Evolutionary conservation across 768 basidiomycete genomes (phyloP).

Genomic region (Rhizopogon salebrosus): DNA sequence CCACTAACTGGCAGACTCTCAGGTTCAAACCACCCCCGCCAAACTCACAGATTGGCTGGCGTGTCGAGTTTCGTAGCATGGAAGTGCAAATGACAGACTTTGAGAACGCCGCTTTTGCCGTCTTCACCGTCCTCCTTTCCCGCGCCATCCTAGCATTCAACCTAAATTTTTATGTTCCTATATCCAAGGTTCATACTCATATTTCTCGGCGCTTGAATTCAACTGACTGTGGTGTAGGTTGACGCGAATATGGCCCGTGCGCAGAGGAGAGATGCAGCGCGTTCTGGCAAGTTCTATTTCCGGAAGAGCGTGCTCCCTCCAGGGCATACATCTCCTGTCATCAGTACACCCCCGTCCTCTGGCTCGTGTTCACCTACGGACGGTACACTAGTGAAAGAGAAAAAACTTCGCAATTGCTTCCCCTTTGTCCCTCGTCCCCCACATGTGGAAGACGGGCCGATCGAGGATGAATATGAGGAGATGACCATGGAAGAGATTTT

Average conservation of each 20-base stretch:
- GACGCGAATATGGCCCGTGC: constrained; percentile 95
- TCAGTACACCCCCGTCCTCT: constrained; percentile 44
- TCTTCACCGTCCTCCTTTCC: constrained; percentile 92
- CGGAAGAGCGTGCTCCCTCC: constrained; percentile 76
- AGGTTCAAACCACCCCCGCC: constrained; percentile 98
- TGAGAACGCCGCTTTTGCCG: constrained; percentile 95
- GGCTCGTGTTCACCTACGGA: constrained; percentile 32
- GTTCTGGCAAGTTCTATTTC: constrained; percentile 81
- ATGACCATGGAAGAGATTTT: constrained; percentile 92
- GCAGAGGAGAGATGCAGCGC: constrained; percentile 76
- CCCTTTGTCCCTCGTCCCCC: constrained; percentile 44
- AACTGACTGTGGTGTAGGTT: constrained; percentile 49
- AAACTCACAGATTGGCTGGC: constrained; percentile 91
- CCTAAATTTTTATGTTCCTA: constrained; percentile 94
- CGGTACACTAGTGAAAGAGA: constrained; percentile 45
- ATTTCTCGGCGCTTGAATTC: not conserved
- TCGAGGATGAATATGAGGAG: constrained; percentile 86
- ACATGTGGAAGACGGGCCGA: constrained; percentile 44
- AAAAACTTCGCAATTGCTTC: constrained; percentile 70
- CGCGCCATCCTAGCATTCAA: constrained; percentile 89
- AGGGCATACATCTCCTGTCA: constrained; percentile 30
- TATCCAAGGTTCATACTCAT: constrained; percentile 68
- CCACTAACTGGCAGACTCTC: constrained; percentile 99
- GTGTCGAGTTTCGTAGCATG: constrained; percentile 98
- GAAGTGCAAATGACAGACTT: constrained; percentile 99